A percentile compares a stretch with the other conserved stretches of the same genome.
phyloP scores from a whole-genome alignment of 176 grass and related monocot species.

The Typha latifolia region DNA sequence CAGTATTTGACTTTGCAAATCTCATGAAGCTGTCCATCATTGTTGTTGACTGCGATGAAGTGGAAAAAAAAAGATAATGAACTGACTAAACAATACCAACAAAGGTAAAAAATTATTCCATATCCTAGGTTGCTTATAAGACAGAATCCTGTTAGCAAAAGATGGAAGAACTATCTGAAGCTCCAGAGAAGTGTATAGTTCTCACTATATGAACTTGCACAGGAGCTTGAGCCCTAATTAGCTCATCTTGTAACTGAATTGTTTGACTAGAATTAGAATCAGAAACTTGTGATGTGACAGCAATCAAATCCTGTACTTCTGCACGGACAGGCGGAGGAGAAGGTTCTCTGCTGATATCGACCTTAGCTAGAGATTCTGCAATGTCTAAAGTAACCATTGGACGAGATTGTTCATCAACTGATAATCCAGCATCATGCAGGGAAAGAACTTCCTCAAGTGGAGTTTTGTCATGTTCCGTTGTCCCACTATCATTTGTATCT shows the following conservation, averaged over 20 bases:
- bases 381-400: constrained; percentile 15
- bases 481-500: constrained; percentile 20
- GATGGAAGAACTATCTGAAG: background rate
- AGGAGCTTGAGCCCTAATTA: constrained; percentile 33
- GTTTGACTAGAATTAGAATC: constrained; percentile 18
- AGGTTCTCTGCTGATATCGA: constrained; percentile 44
- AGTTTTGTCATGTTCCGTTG: constrained; percentile 23
- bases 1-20: constrained; percentile 46
- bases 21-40: constrained; percentile 51
- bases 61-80: constrained; percentile 2
- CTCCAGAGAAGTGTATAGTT: background rate
- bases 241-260: constrained; percentile 31
- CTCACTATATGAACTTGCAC: constrained; percentile 43
- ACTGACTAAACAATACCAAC: constrained; percentile 4
- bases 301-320: constrained; percentile 34
- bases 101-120: background rate
- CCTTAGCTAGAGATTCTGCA: constrained; percentile 25
- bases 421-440: constrained; percentile 30
- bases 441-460: constrained; percentile 43
- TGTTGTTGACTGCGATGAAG: constrained; percentile 29
- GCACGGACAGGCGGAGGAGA: constrained; percentile 41
- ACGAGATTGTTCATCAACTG: constrained; percentile 7
- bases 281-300: constrained; percentile 20
- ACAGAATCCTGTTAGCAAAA: background rate
- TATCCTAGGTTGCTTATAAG: background rate